phyloP scores from a whole-genome alignment of 2,329 filamentous ascomycete genomes.

The Colletotrichum sansevieriae region DNA sequence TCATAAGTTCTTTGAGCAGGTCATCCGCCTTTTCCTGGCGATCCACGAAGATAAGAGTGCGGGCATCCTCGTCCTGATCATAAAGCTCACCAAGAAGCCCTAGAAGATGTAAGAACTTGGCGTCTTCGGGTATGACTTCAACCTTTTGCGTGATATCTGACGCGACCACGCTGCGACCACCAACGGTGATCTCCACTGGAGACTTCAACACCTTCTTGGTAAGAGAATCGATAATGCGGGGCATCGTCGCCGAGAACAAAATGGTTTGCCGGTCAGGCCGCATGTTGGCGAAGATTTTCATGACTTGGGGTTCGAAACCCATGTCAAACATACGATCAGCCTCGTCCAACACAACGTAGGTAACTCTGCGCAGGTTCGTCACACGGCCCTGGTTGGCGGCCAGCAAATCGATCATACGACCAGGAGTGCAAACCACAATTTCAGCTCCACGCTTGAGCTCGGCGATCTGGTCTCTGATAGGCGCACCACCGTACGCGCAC shows the following conservation, averaged over 20 bases:
- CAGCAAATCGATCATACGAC: conserved; percentile 94
- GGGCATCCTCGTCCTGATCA: conserved; percentile 87
- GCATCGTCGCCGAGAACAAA: conserved; percentile 96
- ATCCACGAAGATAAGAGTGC: conserved; percentile 91
- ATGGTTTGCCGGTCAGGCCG: conserved; percentile 94
- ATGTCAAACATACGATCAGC: conserved; percentile 99
- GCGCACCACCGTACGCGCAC: conserved; percentile 93
- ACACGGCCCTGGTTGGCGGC: conserved; percentile 95
- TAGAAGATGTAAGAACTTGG: conserved; percentile 86
- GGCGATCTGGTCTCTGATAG: conserved; percentile 97
- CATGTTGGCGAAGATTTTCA: conserved; percentile 94
- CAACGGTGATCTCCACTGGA: conserved; percentile 92
- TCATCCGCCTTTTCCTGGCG: conserved; percentile 91
- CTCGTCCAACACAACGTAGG: conserved; percentile 96
- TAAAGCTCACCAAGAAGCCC: conserved; percentile 91
- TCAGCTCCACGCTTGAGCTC: conserved; percentile 95
- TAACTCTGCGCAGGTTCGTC: conserved; percentile 88
- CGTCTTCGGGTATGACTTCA: conserved; percentile 84
- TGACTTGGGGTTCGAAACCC: conserved; percentile 98
- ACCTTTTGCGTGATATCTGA: conserved; percentile 95
- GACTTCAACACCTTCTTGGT: conserved; percentile 89
- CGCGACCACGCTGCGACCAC: conserved; percentile 87
- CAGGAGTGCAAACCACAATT: conserved; percentile 94
- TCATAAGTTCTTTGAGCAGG: conserved; percentile 81
- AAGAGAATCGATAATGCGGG: conserved; percentile 89